Percentiles rank a stretch among this genome's conserved stretches.
Evolutionary conservation across 352 stramenopile species (phyloP).

Genomic region (Pythium phragmiticola): DNA sequence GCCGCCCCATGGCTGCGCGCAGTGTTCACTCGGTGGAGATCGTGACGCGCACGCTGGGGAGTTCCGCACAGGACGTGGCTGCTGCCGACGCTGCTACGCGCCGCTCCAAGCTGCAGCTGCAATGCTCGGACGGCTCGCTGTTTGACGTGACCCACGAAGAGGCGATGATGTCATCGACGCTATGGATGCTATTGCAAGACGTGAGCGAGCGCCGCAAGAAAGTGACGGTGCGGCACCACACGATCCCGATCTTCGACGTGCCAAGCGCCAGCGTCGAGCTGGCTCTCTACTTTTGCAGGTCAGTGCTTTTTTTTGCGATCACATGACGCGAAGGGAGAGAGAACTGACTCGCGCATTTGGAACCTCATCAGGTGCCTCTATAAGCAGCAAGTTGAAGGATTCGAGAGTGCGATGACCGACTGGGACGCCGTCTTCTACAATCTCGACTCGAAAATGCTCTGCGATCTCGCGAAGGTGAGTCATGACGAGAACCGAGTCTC

Average conservation of each 20-base stretch:
- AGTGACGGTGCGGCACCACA: slow-evolving; percentile 56
- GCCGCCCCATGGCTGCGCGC: slow-evolving; percentile 1
- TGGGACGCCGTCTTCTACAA: slow-evolving; percentile 73
- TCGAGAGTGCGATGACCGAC: slow-evolving; percentile 49
- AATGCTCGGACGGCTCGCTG: slow-evolving; percentile 64
- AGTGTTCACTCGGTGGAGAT: slow-evolving; percentile 17
- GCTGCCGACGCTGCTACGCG: neutral
- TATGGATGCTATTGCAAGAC: slow-evolving; percentile 81
- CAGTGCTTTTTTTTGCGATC: slow-evolving; percentile 5
- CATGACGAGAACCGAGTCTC: neutral
- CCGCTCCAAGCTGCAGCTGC: slow-evolving; percentile 70
- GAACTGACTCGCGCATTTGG: neutral
- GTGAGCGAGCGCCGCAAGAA: slow-evolving; percentile 51
- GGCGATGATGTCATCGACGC: slow-evolving; percentile 85
- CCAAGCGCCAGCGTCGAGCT: slow-evolving; percentile 68
- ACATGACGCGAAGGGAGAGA: neutral
- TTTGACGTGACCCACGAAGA: slow-evolving; percentile 82
- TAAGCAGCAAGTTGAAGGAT: slow-evolving; percentile 70
- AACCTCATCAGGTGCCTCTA: slow-evolving; percentile 56
- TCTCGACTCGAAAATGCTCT: slow-evolving; percentile 76
- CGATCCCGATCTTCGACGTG: slow-evolving; percentile 75
- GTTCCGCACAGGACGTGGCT: neutral
- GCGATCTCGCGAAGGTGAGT: slow-evolving; percentile 66
- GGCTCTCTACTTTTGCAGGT: slow-evolving; percentile 76
- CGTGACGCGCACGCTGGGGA: slow-evolving; percentile 9